Evolutionary conservation across 306 rosid genomes (phyloP), one percentile per base, ranked within the genome.

Genomic region (Canavalia gladiata): DNA sequence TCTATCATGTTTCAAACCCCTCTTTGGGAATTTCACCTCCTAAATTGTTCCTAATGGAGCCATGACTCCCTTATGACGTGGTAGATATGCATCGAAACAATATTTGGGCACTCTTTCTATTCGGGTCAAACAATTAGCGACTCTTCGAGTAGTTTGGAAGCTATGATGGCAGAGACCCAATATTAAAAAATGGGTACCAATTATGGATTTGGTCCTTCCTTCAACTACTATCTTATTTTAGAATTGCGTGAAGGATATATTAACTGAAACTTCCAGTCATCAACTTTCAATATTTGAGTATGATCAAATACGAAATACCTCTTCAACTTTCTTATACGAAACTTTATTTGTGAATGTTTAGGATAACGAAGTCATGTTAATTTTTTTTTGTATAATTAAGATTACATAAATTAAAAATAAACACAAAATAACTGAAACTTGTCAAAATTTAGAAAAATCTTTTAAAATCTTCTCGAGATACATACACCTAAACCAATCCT

Each of bases 21-120:
- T 0, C 25, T 18, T 18, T 18, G 25, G 25, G 25, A 18, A 18
- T 18, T 18, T 18, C 25, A 18, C 25, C 25, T 18, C 25, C 25
- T 18, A 18, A 18, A 18, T 18, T 18, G 25, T 18, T 18, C 25
- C 25, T 18, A 18, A 18, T 18, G 25, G 25, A 18, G 25, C 25
- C 25, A 7, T 11, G 46, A 50, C 62, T 71, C n/a, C 54, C 34
- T 35, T 12, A n/a, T 78, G 29, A 78, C 49, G 56, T 33, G 46
- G 59, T 56, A 18, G 60, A 43, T 67, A 55, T 10, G 41, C 52
- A 63, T 76, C 35, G 60, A 62, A 62, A 33, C 52, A 11, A 4
- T 29, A 55, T 39, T 52, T 1, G 0, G 34, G 1, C 47, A 12
- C 6, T 30, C 13, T 37, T n/a, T 37, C 0, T 41, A 13, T 41